These are phyloP conservation scores for Viola pubescens DNA, from an alignment of 441 rosid genomes.

Conservation along the genomic window DNA sequence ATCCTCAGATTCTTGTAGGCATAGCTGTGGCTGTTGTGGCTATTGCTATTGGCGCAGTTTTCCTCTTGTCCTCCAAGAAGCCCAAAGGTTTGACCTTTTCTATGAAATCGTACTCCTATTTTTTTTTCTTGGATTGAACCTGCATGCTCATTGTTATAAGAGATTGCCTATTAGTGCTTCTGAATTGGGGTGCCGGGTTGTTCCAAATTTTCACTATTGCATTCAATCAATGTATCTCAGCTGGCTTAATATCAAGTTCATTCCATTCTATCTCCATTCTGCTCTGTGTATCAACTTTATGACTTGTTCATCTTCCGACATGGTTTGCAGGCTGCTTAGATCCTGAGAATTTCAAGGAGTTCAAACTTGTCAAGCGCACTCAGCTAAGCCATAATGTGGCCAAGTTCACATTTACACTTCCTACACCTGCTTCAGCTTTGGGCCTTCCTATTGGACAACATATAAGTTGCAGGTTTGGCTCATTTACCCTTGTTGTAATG, in stretches of 20 bases:
- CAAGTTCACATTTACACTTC: conserved; percentile 73
- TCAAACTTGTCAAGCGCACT: conserved; percentile 65
- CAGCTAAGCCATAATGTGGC: conserved; percentile 94
- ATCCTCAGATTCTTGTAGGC: conserved; percentile 59
- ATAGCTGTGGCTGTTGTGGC: conserved; percentile 72
- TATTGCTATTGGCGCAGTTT: conserved; percentile 45
- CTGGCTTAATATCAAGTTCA: neutral
- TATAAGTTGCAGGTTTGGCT: conserved; percentile 76
- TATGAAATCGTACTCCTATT: too few relatives aligned
- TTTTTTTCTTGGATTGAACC: too few relatives aligned
- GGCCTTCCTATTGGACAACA: conserved; percentile 97
- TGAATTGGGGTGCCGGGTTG: neutral
- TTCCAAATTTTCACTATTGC: neutral
- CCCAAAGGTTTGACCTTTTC: conserved; percentile 38
- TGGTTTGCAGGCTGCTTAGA: conserved; percentile 51
- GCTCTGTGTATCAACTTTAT: conserved; percentile 1
- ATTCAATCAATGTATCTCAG: neutral
- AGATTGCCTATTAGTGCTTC: neutral
- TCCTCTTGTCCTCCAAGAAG: conserved; percentile 50
- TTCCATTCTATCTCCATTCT: neutral
- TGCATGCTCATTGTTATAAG: neutral
- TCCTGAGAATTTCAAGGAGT: conserved; percentile 80
- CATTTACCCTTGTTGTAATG: neutral
- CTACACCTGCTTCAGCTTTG: conserved; percentile 62
- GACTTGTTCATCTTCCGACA: conserved; percentile 1